phyloP scores from a whole-genome alignment of 140 eudicot species.

The Flaveria floridana region DNA sequence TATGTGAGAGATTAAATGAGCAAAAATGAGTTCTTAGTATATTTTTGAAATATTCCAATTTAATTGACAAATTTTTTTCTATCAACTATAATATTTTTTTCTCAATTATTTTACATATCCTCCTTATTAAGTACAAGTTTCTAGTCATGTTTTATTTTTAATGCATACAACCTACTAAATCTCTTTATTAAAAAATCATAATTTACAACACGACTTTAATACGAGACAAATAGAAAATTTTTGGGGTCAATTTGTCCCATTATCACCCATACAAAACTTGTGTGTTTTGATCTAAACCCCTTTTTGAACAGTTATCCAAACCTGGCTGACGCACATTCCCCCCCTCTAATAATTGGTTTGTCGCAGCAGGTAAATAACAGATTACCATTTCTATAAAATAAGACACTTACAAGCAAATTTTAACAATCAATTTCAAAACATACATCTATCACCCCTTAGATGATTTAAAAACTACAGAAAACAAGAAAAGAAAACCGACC shows the following conservation, averaged over 20 bases:
- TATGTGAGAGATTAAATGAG: neutral
- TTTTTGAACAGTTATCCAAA: too few relatives aligned
- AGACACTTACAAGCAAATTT: neutral
- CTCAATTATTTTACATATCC: neutral
- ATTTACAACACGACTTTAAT: too few relatives aligned
- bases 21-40: neutral
- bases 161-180: neutral
- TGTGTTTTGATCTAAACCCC: too few relatives aligned
- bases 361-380: too few relatives aligned
- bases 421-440: neutral
- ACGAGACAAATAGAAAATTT: too few relatives aligned
- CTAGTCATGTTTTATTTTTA: too few relatives aligned
- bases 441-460: neutral
- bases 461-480: neutral
- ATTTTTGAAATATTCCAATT: neutral
- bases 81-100: neutral
- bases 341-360: too few relatives aligned
- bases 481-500: conserved; percentile 37
- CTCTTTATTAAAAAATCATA: neutral
- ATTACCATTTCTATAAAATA: too few relatives aligned
- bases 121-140: neutral
- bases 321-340: too few relatives aligned
- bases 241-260: too few relatives aligned
- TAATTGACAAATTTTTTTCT: neutral
- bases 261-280: too few relatives aligned